A percentile compares a stretch with the other conserved stretches of the same genome.
Conservation (phyloP, 2,329 filamentous ascomycete species). For the Fusarium brachygibbosum region DNA sequence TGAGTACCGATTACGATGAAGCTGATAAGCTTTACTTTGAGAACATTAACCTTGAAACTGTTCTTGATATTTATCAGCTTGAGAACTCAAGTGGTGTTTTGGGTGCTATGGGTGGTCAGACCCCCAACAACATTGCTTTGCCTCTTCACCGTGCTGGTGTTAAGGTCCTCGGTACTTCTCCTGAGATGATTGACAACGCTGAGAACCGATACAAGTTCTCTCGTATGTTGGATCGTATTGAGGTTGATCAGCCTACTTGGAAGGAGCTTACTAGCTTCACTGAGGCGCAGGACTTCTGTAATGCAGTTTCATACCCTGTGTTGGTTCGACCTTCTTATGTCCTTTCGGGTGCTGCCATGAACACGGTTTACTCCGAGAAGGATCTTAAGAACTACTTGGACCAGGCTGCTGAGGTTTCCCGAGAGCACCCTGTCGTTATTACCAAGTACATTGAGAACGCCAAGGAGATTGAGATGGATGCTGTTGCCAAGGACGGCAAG, state of each 20-base stretch:
- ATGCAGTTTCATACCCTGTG: conserved; percentile 91
- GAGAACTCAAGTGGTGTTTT: conserved; percentile 88
- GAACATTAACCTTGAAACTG: conserved; percentile 90
- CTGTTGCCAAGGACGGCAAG: conserved; percentile 88
- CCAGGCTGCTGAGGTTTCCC: conserved; percentile 92
- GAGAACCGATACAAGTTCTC: conserved; percentile 99
- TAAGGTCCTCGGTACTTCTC: conserved; percentile 93
- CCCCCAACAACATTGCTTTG: conserved; percentile 96
- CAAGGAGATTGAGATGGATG: conserved; percentile 99
- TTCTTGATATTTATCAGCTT: conserved; percentile 93
- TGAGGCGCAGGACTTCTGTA: conserved; percentile 88
- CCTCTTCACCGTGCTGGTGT: conserved; percentile 89
- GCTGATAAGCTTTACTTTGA: conserved; percentile 97
- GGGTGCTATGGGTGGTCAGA: conserved; percentile 96
- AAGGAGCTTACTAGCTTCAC: conserved; percentile 97
- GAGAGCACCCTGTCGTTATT: conserved; percentile 96
- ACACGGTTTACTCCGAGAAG: conserved; percentile 96
- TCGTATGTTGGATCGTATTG: conserved; percentile 94
- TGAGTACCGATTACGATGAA: conserved; percentile 92
- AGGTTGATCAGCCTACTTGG: conserved; percentile 96
- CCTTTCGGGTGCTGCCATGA: conserved; percentile 97
- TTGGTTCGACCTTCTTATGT: conserved; percentile 97
- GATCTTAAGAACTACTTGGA: conserved; percentile 90
- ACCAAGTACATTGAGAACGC: conserved; percentile 99
- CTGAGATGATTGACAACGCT: conserved; percentile 98